Evolutionary conservation across 2,329 filamentous ascomycete species (phyloP).

Genomic region (Ploettnerulaceae sp.): DNA sequence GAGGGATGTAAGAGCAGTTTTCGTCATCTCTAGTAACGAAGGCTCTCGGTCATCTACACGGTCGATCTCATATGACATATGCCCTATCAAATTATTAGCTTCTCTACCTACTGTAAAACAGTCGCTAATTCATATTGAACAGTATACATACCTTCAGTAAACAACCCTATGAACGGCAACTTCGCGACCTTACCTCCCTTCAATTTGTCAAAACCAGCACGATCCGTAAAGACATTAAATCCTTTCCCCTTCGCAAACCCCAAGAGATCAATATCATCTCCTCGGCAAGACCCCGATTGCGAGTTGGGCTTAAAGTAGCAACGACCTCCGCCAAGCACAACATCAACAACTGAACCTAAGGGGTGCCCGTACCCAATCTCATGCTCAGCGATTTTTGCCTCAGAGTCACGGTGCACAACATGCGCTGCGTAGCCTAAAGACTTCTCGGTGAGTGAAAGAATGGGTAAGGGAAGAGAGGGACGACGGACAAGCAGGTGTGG

Average conservation of each 20-base stretch:
- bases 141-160: neutral
- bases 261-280: slow-evolving; percentile 4
- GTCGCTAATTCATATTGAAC: no score
- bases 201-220: slow-evolving; percentile 4
- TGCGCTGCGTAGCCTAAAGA: slow-evolving; percentile 3
- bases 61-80: slow-evolving; percentile 10
- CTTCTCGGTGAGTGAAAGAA: neutral
- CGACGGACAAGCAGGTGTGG: slow-evolving; percentile 2
- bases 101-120: neutral
- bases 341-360: neutral
- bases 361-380: slow-evolving; percentile 6
- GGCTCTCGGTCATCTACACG: neutral
- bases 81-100: neutral
- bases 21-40: slow-evolving; percentile 4
- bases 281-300: slow-evolving; percentile 1
- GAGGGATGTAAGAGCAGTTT: slow-evolving; percentile 5
- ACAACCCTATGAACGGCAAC: slow-evolving; percentile 4
- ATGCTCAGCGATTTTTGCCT: slow-evolving; percentile 5
- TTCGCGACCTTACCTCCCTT: neutral
- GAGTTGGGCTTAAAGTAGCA: slow-evolving; percentile 3
- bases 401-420: slow-evolving; percentile 5
- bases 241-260: slow-evolving; percentile 1
- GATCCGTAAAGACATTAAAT: slow-evolving; percentile 5
- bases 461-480: neutral
- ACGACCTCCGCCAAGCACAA: slow-evolving; percentile 5